A percentile compares a stretch with the other conserved stretches of the same genome.
These are phyloP conservation scores for Craterostigma plantagineum DNA, from an alignment of 257 asterid species.

Conservation along the genomic window DNA sequence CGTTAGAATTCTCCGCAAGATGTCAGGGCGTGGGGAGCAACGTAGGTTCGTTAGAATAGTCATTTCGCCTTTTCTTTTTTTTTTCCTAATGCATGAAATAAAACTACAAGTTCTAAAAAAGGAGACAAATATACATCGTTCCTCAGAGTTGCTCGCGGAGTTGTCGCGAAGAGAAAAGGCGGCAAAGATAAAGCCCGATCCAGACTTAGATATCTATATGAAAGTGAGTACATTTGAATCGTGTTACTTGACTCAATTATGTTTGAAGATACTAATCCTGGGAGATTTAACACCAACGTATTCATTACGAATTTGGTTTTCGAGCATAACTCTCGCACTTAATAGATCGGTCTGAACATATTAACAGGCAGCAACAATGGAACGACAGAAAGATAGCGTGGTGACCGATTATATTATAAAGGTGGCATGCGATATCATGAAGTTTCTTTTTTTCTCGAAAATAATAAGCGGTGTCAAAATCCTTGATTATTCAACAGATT, in stretches of 20 bases:
- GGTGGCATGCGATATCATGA: background rate
- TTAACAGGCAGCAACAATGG: slow-evolving; percentile 1
- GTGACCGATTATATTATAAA: slow-evolving; percentile 1
- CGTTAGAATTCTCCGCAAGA: slow-evolving; percentile 15
- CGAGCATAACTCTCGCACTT: too few species aligned
- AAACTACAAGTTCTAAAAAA: background rate
- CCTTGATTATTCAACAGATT: slow-evolving; percentile 9
- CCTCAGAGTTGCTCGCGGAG: slow-evolving; percentile 11
- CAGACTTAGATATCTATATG: slow-evolving; percentile 33
- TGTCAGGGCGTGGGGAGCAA: slow-evolving; percentile 15
- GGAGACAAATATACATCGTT: background rate
- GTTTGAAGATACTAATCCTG: background rate
- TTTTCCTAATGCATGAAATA: background rate
- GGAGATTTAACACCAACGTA: too few species aligned
- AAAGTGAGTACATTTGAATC: slow-evolving; percentile 17
- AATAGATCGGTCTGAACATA: too few species aligned
- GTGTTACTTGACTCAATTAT: background rate
- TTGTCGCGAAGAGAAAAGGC: slow-evolving; percentile 35
- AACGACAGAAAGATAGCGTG: background rate
- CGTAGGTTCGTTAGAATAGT: background rate
- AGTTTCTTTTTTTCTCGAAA: background rate
- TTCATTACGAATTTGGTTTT: too few species aligned
- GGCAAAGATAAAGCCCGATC: slow-evolving; percentile 36
- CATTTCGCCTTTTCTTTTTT: background rate
- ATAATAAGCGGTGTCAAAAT: too few species aligned